Evolutionary conservation across 768 basidiomycete genomes (phyloP).

Genomic region (Naganishia vishniacii): DNA sequence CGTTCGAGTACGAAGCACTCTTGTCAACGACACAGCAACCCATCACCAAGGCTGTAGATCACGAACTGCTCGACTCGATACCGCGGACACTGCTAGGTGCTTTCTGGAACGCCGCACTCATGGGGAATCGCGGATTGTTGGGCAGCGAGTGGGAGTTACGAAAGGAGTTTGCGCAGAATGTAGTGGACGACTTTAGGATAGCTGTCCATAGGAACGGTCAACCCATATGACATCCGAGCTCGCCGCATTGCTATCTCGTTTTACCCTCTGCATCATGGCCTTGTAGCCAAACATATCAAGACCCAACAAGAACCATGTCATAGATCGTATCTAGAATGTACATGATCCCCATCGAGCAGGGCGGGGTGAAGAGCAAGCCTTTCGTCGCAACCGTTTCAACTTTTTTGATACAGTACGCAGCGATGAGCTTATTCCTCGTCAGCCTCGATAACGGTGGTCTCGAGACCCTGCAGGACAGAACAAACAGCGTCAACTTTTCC

Average conservation of each 20-base stretch:
- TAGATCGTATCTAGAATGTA: constrained; percentile 18
- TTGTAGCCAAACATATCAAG: not conserved
- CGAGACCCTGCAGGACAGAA: constrained; percentile 60
- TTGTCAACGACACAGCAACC: not conserved
- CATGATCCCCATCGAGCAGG: constrained; percentile 15
- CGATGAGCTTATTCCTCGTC: constrained; percentile 35
- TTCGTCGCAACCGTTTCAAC: constrained; percentile 16
- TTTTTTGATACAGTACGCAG: constrained; percentile 9
- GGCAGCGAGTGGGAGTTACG: constrained; percentile 61
- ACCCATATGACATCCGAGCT: not conserved
- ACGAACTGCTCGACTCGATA: not conserved
- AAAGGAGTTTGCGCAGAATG: constrained; percentile 54
- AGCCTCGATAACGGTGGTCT: constrained; percentile 71
- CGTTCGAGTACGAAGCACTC: constrained; percentile 48
- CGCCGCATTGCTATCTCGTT: too few relatives aligned
- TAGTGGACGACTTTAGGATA: constrained; percentile 1
- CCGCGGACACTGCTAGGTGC: constrained; percentile 52
- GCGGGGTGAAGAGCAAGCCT: constrained; percentile 14
- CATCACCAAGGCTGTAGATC: constrained; percentile 9
- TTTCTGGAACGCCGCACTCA: constrained; percentile 67
- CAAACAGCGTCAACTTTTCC: constrained; percentile 16
- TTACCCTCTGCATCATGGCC: too few relatives aligned
- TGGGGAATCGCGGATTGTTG: constrained; percentile 57
- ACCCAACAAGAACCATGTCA: constrained; percentile 18
- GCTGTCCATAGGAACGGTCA: constrained; percentile 10